Conservation (phyloP, 257 asterid species). For the Pogostemon cablin region DNA sequence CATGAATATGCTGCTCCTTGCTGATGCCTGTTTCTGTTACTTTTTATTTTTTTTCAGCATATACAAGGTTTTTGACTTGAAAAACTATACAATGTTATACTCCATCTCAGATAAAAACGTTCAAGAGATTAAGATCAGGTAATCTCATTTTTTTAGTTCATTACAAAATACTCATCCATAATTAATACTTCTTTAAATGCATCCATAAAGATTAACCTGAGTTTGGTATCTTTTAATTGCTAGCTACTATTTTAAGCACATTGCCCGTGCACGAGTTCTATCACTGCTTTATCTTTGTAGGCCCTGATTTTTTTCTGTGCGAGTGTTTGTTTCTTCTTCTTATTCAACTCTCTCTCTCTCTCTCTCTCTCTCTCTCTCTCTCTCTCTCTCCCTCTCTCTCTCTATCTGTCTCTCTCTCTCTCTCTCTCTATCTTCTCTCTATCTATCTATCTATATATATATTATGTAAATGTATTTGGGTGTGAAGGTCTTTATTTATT, state of each 20-base stretch:
- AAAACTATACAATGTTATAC: constrained; percentile 79
- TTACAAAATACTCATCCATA: neutral
- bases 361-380: too few relatives aligned
- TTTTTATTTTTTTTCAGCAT: constrained; percentile 53
- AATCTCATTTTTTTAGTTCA: constrained; percentile 12
- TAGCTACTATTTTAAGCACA: neutral
- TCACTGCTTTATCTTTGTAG: neutral
- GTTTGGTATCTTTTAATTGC: constrained; percentile 14
- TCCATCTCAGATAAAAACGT: constrained; percentile 89
- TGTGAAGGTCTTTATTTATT: too few relatives aligned
- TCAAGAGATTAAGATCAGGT: constrained; percentile 72
- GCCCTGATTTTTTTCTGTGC: neutral
- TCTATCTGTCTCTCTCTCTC: too few relatives aligned
- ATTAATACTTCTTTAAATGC: constrained; percentile 9
- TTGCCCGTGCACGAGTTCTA: neutral
- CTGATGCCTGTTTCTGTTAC: constrained; percentile 29
- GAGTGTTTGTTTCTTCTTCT: neutral
- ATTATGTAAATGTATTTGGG: too few relatives aligned
- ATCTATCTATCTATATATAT: too few relatives aligned
- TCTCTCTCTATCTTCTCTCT: too few relatives aligned
- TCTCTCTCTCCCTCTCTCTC: too few relatives aligned
- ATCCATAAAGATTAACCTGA: neutral
- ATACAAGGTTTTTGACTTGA: constrained; percentile 69
- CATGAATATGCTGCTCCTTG: constrained; percentile 20
- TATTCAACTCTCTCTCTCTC: neutral